Conservation (phyloP, 371 early-diverging fungal genomes). For the Mucor lusitanicus region DNA sequence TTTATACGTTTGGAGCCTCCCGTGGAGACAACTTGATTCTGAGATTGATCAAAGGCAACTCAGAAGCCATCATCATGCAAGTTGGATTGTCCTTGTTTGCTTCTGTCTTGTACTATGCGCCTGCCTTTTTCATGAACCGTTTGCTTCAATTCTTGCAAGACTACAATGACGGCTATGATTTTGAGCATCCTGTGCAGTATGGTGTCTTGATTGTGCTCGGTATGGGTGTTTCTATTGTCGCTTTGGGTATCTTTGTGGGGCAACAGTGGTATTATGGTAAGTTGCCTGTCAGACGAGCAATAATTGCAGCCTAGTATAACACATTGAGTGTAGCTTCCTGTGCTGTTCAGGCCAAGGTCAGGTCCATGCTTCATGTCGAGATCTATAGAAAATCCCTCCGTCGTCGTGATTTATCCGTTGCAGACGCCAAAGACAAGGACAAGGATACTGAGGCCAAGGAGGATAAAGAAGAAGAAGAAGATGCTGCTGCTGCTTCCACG, state of each 20-base stretch:
- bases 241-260: constrained; percentile 28
- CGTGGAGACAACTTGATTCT: constrained; percentile 3
- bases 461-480: constrained; percentile 10
- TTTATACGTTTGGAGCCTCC: constrained; percentile 8
- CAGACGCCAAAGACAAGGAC: background rate
- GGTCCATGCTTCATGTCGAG: constrained; percentile 39
- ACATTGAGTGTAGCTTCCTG: background rate
- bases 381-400: constrained; percentile 46
- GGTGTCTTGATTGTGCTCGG: constrained; percentile 33
- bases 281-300: background rate
- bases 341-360: constrained; percentile 33
- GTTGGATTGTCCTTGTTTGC: background rate
- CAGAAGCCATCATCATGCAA: background rate
- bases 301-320: background rate
- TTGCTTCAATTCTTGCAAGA: constrained; percentile 22
- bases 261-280: constrained; percentile 39
- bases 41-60: constrained; percentile 8
- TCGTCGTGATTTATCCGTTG: constrained; percentile 30
- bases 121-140: constrained; percentile 27
- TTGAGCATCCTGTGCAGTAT: constrained; percentile 1
- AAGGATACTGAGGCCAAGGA: background rate
- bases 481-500: constrained; percentile 28
- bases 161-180: background rate
- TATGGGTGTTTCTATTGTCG: constrained; percentile 30
- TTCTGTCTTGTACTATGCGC: constrained; percentile 18